Percentiles rank a stretch among this genome's conserved stretches.
These are phyloP conservation scores for Nemania sp. DNA, from an alignment of 2,329 filamentous ascomycete genomes.

Conservation along the genomic window DNA sequence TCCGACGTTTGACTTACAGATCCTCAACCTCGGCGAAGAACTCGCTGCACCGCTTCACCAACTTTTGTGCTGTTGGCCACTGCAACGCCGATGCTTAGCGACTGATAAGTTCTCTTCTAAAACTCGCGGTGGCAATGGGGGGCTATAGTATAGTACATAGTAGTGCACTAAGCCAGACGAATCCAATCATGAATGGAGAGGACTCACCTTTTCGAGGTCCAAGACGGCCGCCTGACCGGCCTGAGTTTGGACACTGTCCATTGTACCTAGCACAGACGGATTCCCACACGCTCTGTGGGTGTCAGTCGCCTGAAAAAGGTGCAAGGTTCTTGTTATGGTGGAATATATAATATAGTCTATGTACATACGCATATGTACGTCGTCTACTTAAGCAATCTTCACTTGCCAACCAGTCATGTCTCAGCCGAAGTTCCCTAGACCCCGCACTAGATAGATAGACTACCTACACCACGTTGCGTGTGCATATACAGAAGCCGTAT, in stretches of 20 bases:
- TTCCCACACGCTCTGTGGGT: background rate
- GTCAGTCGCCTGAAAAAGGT: background rate
- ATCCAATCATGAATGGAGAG: no score
- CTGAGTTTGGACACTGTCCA: constrained; percentile 33
- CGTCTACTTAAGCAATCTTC: background rate
- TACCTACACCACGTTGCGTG: background rate
- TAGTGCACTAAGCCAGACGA: no score
- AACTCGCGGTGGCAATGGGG: background rate
- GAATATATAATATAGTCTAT: background rate
- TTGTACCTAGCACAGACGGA: constrained; percentile 8
- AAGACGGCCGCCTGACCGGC: constrained; percentile 41
- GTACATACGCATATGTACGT: no score
- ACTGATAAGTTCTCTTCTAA: background rate
- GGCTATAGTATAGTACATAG: background rate
- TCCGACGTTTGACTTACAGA: constrained; percentile 43
- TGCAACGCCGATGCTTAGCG: constrained; percentile 2
- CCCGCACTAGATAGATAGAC: constrained; percentile 23
- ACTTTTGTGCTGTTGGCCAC: constrained; percentile 48
- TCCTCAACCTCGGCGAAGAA: constrained; percentile 51
- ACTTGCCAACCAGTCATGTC: no score
- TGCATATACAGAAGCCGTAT: no score
- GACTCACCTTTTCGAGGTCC: constrained; percentile 40
- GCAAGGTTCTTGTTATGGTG: background rate
- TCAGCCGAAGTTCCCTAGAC: constrained; percentile 7
- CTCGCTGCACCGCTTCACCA: constrained; percentile 48